Conservation (phyloP, 148 eudicot genomes). For the Salicornia ramosissima region DNA sequence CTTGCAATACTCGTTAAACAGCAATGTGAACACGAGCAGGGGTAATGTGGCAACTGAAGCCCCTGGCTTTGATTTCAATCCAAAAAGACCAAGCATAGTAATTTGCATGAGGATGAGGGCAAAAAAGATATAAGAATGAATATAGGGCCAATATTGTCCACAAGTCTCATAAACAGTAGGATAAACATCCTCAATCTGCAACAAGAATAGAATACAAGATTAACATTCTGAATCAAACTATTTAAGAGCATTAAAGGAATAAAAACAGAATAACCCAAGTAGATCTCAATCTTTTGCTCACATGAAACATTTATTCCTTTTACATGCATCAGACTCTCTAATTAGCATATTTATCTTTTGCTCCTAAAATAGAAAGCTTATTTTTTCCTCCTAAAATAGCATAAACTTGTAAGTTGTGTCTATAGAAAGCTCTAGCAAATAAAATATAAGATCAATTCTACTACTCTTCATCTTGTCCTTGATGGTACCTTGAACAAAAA, state of each 20-base stretch:
- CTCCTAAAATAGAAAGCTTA: too few species aligned
- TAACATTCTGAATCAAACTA: neutral
- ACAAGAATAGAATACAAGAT: conserved; percentile 7
- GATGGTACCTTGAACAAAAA: neutral
- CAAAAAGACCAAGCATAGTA: conserved; percentile 91
- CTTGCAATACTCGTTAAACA: conserved; percentile 92
- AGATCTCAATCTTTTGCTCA: neutral
- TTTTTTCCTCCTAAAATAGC: too few species aligned
- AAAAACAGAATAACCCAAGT: neutral
- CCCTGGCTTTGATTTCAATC: conserved; percentile 81
- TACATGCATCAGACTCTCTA: neutral
- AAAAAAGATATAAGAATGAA: conserved; percentile 69
- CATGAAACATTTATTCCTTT: neutral
- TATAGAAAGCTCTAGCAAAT: neutral
- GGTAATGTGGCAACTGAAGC: conserved; percentile 77
- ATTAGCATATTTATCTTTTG: neutral
- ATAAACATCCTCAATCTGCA: conserved; percentile 89
- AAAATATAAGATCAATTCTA: neutral
- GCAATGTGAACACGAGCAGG: conserved; percentile 52
- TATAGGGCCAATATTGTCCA: conserved; percentile 85
- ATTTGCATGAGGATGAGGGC: conserved; percentile 74
- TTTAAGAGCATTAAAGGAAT: neutral
- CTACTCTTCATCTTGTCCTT: neutral
- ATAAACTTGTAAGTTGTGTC: too few species aligned
- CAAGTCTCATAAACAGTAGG: conserved; percentile 73